phyloP scores from a whole-genome alignment of 2,329 filamentous ascomycete genomes.

The Trichoderma breve region DNA sequence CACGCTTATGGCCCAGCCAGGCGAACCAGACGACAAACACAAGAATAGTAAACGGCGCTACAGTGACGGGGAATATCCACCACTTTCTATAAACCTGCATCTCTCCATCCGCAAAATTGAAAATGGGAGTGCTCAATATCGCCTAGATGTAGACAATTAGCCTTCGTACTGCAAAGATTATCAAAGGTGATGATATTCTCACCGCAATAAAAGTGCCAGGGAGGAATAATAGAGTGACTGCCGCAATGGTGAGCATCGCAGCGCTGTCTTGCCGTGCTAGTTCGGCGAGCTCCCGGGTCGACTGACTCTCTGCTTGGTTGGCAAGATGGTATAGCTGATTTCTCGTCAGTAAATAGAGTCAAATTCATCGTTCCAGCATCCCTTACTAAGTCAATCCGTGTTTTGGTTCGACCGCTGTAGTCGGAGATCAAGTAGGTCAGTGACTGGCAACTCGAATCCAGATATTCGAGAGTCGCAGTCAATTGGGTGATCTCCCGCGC shows the following conservation, averaged over 20 bases:
- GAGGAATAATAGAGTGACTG: conserved; percentile 48
- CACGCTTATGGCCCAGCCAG: neutral
- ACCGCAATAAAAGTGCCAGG: conserved; percentile 50
- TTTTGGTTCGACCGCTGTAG: conserved; percentile 1
- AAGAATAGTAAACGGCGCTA: neutral
- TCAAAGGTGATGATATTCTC: neutral
- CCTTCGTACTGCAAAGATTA: too few relatives aligned
- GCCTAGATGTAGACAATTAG: conserved; percentile 20
- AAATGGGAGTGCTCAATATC: conserved; percentile 48
- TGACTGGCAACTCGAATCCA: neutral
- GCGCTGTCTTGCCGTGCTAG: conserved; percentile 41
- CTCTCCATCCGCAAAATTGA: conserved; percentile 30
- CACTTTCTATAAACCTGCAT: conserved; percentile 8
- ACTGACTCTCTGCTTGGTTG: neutral
- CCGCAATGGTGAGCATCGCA: conserved; percentile 51
- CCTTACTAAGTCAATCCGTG: neutral
- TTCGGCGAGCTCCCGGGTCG: neutral
- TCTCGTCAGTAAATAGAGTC: neutral
- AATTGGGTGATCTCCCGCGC: neutral
- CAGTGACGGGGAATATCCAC: neutral
- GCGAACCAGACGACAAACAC: neutral
- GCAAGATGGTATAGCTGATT: neutral
- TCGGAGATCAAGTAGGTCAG: neutral
- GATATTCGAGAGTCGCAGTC: neutral
- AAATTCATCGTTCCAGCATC: rapidly evolving